Conservation (phyloP, 139 green algal species). For the Nannochloris sp. region DNA sequence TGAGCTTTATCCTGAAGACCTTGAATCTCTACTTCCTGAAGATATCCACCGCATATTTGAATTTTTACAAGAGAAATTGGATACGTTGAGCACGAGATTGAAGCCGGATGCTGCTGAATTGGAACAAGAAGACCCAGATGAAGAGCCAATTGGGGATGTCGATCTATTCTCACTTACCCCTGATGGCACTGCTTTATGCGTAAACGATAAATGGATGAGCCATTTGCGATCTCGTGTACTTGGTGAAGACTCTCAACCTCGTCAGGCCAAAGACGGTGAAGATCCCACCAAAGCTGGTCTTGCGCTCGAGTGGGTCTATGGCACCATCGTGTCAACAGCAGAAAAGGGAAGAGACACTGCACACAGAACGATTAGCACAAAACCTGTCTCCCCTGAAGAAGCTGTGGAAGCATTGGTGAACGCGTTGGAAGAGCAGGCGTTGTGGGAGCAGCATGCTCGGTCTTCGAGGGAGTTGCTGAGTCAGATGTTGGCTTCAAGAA, state of each 20-base stretch:
- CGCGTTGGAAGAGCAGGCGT: slow-evolving; percentile 52
- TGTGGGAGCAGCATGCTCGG: slow-evolving; percentile 43
- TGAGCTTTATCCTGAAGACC: slow-evolving; percentile 70
- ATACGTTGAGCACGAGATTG: slow-evolving; percentile 59
- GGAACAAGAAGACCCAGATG: slow-evolving; percentile 39
- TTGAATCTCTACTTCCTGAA: slow-evolving; percentile 59
- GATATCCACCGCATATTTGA: slow-evolving; percentile 60
- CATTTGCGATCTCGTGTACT: slow-evolving; percentile 71
- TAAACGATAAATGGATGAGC: slow-evolving; percentile 72
- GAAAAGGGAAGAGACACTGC: slow-evolving; percentile 78
- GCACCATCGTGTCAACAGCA: slow-evolving; percentile 77
- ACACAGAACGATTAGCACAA: slow-evolving; percentile 46
- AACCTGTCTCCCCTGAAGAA: slow-evolving; percentile 5
- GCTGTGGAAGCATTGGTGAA: slow-evolving; percentile 23
- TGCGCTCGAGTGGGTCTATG: slow-evolving; percentile 85
- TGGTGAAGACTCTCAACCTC: slow-evolving; percentile 71
- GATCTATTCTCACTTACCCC: slow-evolving; percentile 67
- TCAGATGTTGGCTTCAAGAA: slow-evolving; percentile 59
- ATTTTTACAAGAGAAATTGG: slow-evolving; percentile 79
- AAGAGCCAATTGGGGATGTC: slow-evolving; percentile 74
- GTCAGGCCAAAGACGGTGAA: slow-evolving; percentile 49
- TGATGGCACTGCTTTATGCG: slow-evolving; percentile 38
- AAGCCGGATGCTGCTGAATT: slow-evolving; percentile 60
- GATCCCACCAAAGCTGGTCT: slow-evolving; percentile 58
- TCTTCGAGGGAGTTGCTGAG: slow-evolving; percentile 55